A percentile compares a stretch with the other conserved stretches of the same genome.
Evolutionary conservation across 2,329 filamentous ascomycete species (phyloP).

Genomic region (Colletotrichum agaves): DNA sequence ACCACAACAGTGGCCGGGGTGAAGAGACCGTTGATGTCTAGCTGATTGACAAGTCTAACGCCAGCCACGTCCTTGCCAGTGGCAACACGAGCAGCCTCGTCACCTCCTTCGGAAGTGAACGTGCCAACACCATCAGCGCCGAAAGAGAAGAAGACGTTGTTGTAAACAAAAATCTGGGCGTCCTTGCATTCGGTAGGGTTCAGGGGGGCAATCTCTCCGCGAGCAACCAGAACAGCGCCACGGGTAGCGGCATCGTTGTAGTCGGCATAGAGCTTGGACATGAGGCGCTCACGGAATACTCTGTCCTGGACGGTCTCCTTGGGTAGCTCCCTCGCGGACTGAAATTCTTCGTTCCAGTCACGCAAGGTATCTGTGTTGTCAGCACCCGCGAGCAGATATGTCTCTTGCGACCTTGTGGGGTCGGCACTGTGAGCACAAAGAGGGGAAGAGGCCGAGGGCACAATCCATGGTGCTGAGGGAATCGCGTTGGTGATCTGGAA

Average conservation of each 20-base stretch:
- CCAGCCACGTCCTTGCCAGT: constrained; percentile 97
- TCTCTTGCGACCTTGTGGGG: constrained; percentile 90
- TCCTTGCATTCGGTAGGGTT: constrained; percentile 94
- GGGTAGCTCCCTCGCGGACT: constrained; percentile 93
- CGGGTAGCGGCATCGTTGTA: constrained; percentile 96
- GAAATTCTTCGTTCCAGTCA: constrained; percentile 99
- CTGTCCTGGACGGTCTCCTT: constrained; percentile 95
- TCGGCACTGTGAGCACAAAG: constrained; percentile 81
- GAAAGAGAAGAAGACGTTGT: constrained; percentile 99
- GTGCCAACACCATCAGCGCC: constrained; percentile 97
- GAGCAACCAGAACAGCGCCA: constrained; percentile 90
- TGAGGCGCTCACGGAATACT: constrained; percentile 92
- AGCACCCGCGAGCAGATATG: constrained; percentile 86
- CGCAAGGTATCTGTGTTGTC: constrained; percentile 94
- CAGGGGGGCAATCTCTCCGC: constrained; percentile 90
- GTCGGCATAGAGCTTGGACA: constrained; percentile 96
- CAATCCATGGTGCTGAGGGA: constrained; percentile 91
- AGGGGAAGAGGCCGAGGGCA: constrained; percentile 74
- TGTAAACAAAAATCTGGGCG: constrained; percentile 98
- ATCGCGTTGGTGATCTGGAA: constrained; percentile 97
- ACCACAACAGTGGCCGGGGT: constrained; percentile 96
- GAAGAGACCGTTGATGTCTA: constrained; percentile 94
- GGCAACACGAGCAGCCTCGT: constrained; percentile 94
- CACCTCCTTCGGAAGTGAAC: constrained; percentile 94
- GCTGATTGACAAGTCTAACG: constrained; percentile 94